A percentile compares a stretch with the other conserved stretches of the same genome.
Conservation (phyloP, 176 grass and related monocot species). For the Aegilops longissima region DNA sequence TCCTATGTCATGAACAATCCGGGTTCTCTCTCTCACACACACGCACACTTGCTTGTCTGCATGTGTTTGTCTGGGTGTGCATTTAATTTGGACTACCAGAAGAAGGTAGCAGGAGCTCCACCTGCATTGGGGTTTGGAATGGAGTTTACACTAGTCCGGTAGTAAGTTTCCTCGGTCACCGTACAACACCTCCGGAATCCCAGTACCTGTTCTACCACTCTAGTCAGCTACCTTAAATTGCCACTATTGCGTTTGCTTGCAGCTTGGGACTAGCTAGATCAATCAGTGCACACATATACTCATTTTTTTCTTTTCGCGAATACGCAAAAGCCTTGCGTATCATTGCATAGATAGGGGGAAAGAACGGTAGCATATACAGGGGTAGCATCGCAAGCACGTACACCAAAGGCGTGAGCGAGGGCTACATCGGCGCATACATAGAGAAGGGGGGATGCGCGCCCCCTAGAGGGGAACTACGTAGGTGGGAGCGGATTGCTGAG, state of each 20-base stretch:
- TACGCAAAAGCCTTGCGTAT: no score
- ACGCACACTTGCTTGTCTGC: neutral
- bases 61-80: slow-evolving; percentile 30
- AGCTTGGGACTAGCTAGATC: neutral
- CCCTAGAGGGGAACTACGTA: no score
- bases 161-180: slow-evolving; percentile 2
- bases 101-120: slow-evolving; percentile 31
- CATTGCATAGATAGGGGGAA: no score
- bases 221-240: slow-evolving; percentile 28
- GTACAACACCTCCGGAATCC: slow-evolving; percentile 15
- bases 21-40: neutral
- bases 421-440: no score
- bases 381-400: no score
- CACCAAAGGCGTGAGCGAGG: no score
- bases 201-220: slow-evolving; percentile 12
- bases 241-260: slow-evolving; percentile 20
- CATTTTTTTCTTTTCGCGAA: no score
- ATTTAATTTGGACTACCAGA: slow-evolving; percentile 55
- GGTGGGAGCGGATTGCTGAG: no score
- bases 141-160: slow-evolving; percentile 38
- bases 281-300: neutral
- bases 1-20: neutral
- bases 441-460: no score
- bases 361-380: no score
- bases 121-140: slow-evolving; percentile 36